Percentiles rank a stretch among this genome's conserved stretches.
Conservation (phyloP, 169 alveolate genomes). For the Sarcocystis neurona region DNA sequence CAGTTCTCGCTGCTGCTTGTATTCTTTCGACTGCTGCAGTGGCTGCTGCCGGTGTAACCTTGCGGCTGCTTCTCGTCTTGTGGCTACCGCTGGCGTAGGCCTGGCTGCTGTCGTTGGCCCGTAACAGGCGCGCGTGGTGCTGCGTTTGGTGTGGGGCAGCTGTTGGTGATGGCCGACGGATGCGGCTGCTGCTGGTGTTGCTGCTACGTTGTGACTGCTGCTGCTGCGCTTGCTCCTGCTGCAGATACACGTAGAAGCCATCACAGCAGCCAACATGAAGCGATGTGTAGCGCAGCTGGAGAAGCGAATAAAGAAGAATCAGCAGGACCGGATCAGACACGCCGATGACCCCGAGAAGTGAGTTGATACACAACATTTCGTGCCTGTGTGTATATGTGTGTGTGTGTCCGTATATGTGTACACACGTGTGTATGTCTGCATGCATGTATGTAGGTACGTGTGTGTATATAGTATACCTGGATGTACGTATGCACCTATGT, state of each 20-base stretch:
- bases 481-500: no score
- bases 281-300: slow-evolving; percentile 65
- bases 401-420: neutral
- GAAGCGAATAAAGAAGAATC: slow-evolving; percentile 47
- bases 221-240: neutral
- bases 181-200: no score
- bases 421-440: neutral
- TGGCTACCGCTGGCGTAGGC: no score
- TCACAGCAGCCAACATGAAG: slow-evolving; percentile 35
- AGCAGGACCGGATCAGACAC: slow-evolving; percentile 46
- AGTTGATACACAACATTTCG: neutral
- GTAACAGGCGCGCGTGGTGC: no score
- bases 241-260: slow-evolving; percentile 54
- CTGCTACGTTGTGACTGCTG: neutral
- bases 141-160: no score
- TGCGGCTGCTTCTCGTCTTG: no score
- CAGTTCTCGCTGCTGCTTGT: neutral
- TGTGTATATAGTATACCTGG: neutral
- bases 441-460: neutral
- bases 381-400: neutral
- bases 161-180: no score
- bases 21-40: no score
- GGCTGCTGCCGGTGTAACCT: no score
- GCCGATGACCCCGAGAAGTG: slow-evolving; percentile 62
- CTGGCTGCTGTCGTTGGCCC: no score